These are phyloP conservation scores for Ogataea paradorogensis DNA, from an alignment of 805 yeast genomes.

Conservation along the genomic window DNA sequence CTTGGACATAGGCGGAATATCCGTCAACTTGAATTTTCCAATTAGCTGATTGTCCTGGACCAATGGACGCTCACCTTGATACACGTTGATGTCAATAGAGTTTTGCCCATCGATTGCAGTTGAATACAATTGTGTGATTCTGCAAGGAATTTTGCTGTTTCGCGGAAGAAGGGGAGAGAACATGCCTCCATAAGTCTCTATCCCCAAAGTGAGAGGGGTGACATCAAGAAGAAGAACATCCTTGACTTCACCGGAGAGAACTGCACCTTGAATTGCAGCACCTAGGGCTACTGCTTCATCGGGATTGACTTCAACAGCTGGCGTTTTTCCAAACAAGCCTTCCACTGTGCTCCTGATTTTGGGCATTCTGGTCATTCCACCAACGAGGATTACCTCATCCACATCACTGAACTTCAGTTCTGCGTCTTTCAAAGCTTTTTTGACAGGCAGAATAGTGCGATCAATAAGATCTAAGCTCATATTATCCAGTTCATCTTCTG, in stretches of 20 bases:
- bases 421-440: constrained; percentile 81
- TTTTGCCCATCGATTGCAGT: constrained; percentile 96
- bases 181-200: constrained; percentile 96
- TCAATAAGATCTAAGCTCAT: constrained; percentile 58
- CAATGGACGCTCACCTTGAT: constrained; percentile 97
- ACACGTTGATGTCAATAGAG: constrained; percentile 90
- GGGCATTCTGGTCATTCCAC: constrained; percentile 94
- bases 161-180: constrained; percentile 84
- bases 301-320: constrained; percentile 91
- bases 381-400: constrained; percentile 80
- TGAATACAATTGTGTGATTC: constrained; percentile 88
- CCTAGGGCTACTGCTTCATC: constrained; percentile 95
- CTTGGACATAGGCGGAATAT: constrained; percentile 87
- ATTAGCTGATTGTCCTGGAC: constrained; percentile 93
- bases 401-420: constrained; percentile 61
- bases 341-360: constrained; percentile 77
- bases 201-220: constrained; percentile 86
- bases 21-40: constrained; percentile 89
- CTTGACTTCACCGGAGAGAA: constrained; percentile 89
- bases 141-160: constrained; percentile 93
- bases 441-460: constrained; percentile 72
- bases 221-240: constrained; percentile 88
- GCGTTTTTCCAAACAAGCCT: constrained; percentile 73
- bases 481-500: constrained; percentile 50
- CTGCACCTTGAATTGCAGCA: constrained; percentile 98